Conservation (phyloP, 2,329 filamentous ascomycete genomes). For the Phialophora tarda region DNA sequence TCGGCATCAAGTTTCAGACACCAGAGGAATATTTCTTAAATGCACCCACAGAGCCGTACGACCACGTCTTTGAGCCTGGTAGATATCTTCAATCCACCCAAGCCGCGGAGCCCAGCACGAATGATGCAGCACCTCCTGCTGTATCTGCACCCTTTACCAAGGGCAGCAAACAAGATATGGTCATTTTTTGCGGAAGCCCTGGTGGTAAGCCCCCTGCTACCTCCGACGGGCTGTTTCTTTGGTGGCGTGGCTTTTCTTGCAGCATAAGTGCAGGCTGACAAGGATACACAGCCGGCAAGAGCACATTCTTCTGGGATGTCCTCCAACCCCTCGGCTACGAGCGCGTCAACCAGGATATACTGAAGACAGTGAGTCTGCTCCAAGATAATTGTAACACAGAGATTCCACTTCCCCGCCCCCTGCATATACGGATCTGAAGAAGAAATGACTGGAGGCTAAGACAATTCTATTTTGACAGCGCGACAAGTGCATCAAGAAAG, state of each 20-base stretch:
- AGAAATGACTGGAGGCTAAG: conserved; percentile 57
- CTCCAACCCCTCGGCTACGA: conserved; percentile 79
- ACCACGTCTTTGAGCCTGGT: conserved; percentile 72
- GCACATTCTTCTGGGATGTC: conserved; percentile 45
- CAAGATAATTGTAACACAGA: conserved; percentile 17
- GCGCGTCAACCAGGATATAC: conserved; percentile 85
- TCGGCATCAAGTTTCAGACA: conserved; percentile 79
- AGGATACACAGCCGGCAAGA: background rate
- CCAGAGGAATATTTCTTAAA: conserved; percentile 91
- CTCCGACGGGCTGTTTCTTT: background rate
- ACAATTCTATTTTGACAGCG: conserved; percentile 50
- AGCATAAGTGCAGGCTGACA: background rate
- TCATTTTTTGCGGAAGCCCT: conserved; percentile 87
- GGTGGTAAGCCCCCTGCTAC: conserved; percentile 76
- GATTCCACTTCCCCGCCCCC: conserved; percentile 21
- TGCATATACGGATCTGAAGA: conserved; percentile 33
- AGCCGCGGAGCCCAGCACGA: background rate
- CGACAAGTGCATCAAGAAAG: conserved; percentile 72
- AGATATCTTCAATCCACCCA: conserved; percentile 53
- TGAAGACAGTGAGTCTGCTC: conserved; percentile 69
- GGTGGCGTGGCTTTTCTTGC: background rate
- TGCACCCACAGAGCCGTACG: conserved; percentile 68
- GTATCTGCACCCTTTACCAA: conserved; percentile 56
- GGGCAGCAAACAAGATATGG: conserved; percentile 71
- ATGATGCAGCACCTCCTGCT: background rate